Evolutionary conservation across 345 rosid genomes (phyloP), one percentile per base, ranked within the genome.

Genomic region (Linum tenue): DNA sequence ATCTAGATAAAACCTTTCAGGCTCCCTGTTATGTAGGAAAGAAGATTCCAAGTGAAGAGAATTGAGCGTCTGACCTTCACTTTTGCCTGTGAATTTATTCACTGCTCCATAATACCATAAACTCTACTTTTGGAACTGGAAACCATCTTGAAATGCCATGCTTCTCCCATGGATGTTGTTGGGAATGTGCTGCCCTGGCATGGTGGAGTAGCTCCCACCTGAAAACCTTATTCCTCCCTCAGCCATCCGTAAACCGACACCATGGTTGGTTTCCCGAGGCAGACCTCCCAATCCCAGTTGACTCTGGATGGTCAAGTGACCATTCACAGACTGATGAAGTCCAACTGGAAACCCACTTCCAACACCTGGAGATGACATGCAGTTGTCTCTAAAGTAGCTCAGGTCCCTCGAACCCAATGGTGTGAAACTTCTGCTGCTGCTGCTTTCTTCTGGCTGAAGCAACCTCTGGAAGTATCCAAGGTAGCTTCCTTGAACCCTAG

Each of bases 301-400:
- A 60, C 62, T 67, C 36, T 76, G 69, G 61, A 59, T 70, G 67
- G 9, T 67, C 51, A 68, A 73, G 41, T 71, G 60, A 40, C 42
- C 66, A 64, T 68, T 73, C 16, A 62, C 55, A 66, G 73, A 61
- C 37, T 78, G 84, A 16, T 74, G 72, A 69, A 69, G 43, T 38
- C 80, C 71, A 62, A 51, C 41, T 36, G 74, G 78, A 65, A 64
- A 73, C 63, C 83, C 81, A 56, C 67, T 60, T 69, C 75, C 82
- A 41, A 63, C 15, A 51, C 74, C 64, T 36, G 78, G 66, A 67
- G 63, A 55, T 17, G 10, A 60, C 41, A 36, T 42, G 67, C 56
- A 70, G 22, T 55, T 71, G 0, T 66, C 75, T 57, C 72, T 69
- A 43, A 64, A 63, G 66, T 17, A 66, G 42, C 62, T 64, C 44